Conservation (phyloP, 768 basidiomycete species). For the Rhodosporidiobolus sp. region DNA sequence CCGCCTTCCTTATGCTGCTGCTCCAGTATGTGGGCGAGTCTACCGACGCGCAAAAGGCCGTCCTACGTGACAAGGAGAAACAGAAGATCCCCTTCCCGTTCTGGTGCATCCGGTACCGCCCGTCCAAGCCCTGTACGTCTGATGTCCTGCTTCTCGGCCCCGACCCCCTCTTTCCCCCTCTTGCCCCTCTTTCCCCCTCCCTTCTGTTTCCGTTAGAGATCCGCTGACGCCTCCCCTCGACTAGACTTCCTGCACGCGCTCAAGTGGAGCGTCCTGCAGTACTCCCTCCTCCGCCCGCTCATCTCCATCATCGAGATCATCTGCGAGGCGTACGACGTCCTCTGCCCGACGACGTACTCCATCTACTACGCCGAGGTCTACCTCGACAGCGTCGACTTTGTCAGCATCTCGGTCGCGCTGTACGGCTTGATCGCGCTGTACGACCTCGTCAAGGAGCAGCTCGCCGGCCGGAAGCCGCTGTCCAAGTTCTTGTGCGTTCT, state of each 20-base stretch:
- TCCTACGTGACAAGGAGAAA: conserved; percentile 77
- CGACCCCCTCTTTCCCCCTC: conserved; percentile 48
- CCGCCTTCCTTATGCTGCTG: conserved; percentile 79
- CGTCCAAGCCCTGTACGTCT: conserved; percentile 44
- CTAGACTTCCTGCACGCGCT: conserved; percentile 82
- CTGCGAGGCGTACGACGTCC: conserved; percentile 64
- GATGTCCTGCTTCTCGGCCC: too few relatives aligned
- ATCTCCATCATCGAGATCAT: conserved; percentile 61
- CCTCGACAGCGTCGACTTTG: conserved; percentile 68
- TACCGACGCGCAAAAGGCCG: conserved; percentile 61
- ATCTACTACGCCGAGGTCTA: conserved; percentile 52
- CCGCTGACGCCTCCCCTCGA: conserved; percentile 49
- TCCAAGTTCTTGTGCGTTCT: conserved; percentile 82
- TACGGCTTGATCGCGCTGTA: conserved; percentile 84
- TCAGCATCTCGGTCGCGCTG: conserved; percentile 81
- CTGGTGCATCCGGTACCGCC: conserved; percentile 46
- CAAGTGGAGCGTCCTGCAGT: conserved; percentile 86
- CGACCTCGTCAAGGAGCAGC: conserved; percentile 71
- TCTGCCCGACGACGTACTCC: conserved; percentile 55
- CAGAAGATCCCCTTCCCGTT: conserved; percentile 66
- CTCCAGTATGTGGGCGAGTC: conserved; percentile 80
- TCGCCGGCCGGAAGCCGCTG: conserved; percentile 70
- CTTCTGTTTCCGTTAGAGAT: background rate
- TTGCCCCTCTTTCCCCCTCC: background rate
- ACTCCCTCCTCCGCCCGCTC: conserved; percentile 32